Base-by-base conservation (phyloP, 306 rosid species). In the Alnus rubra region DNA sequence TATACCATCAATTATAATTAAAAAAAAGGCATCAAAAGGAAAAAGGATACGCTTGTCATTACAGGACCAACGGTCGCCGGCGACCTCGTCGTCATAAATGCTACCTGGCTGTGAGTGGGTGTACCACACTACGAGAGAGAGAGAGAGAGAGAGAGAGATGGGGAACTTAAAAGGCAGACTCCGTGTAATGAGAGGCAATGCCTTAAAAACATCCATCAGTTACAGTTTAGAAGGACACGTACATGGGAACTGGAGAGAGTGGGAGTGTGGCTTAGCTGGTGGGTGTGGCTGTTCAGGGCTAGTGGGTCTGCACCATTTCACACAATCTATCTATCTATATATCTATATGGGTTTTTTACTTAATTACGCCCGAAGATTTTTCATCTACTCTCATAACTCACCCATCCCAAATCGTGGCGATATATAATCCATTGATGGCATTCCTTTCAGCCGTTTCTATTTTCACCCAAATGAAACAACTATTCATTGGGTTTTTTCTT, bases 151-250 rank as follows among this genome's bases (percentile, higher is more conserved):
- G 73, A 67, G 79, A 51, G 63, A 11, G 1, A 18, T 23, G 55
- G 62, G 12, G 78, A 74, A 82, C 19, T 23, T 19, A 18, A 42
- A 67, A 16, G 51, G 50, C 30, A 35, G 70, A 64, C 48, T 64
- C 53, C 52, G 73, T 74, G 44, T 55, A 74, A 69, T 68, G 42
- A 71, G 63, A 71, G 56, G 19, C 78, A 84, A 71, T 68, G 89
- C 92, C 82, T 88, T 91, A 75, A 91, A 89, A 91, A 89, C 84
- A 76, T 90, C 75, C 86, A 73, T 88, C 94, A 35, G 97, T 94
- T 92, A 91, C 94, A 76, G 75, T 74, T 82, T 65, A 45, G 16
- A 50, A 6, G 19, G n/a, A 33, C 16, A 69, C 5, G 14, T 6
- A 52, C 35, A 31, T 4, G 19, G 44, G 33, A 59, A 60, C 56